Evolutionary conservation across 805 yeast genomes (phyloP), one percentile per base, ranked within the genome.

Genomic region (Wickerhamiella bombiphila): DNA sequence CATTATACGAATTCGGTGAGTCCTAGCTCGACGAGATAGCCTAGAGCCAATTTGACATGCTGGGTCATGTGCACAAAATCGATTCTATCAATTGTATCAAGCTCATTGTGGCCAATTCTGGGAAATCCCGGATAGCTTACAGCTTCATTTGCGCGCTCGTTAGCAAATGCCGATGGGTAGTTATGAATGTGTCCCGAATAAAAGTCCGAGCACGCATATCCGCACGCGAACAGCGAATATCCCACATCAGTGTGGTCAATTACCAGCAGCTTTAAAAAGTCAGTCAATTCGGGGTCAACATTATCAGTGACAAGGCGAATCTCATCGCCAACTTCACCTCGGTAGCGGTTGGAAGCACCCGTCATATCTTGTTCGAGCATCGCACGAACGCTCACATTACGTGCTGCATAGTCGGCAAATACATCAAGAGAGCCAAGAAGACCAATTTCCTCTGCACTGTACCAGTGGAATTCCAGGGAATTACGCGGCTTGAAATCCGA

Each of bases 301-400:
- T 69, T 74, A 61, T 83, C 94, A 2, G 72, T 69, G 41, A 85
- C 72, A 32, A 88, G 65, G n/a, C 95, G 95, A 49, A 86, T 68
- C 54, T 73, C 74, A 31, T 72, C 83, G 48, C 54, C 61, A 40
- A 68, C 77, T 21, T 45, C 59, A 44, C 66, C 71, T 7, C 25
- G 29, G 28, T 39, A 40, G 29, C 38, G 37, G 29, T 59, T 52
- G 29, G 75, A 61, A 24, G 65, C 63, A 0, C 94, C 95, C 2
- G 94, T 80, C 94, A 86, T 86, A 55, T 88, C 98, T 55, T 83
- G 93, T 58, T 88, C 95, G 29, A 88, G 63, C 91, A 85, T 78
- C 4, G 86, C 85, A 22, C 74, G 69, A 17, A 88, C 83, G 5
- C 66, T 61, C 34, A 59, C 60, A 22, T 63, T 60, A n/a, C 62